These are phyloP conservation scores for Amniculicola lignicola DNA, from an alignment of 495 filamentous ascomycete genomes.

Conservation along the genomic window DNA sequence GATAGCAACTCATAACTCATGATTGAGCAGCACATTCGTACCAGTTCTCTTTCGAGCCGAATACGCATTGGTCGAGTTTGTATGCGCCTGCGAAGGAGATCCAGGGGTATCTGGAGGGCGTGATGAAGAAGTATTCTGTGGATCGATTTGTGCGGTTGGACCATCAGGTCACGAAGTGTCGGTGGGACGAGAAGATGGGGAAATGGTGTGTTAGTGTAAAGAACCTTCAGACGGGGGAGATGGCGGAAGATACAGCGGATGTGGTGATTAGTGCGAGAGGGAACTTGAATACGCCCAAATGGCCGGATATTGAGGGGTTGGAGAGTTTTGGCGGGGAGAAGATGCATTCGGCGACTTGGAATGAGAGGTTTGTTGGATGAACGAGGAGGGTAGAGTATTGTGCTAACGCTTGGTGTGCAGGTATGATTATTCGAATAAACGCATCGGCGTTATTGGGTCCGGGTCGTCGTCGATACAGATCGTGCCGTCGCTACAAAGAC, in stretches of 20 bases:
- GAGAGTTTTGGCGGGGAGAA: conserved; percentile 38
- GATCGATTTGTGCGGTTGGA: conserved; percentile 40
- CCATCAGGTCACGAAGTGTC: conserved; percentile 34
- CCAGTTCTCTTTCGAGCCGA: conserved; percentile 41
- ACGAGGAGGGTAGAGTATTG: no score
- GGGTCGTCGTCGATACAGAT: conserved; percentile 42
- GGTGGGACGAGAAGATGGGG: conserved; percentile 32
- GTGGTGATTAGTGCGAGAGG: conserved; percentile 39
- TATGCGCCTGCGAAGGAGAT: conserved; percentile 41
- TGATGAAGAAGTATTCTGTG: conserved; percentile 38
- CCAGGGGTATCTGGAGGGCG: conserved; percentile 36
- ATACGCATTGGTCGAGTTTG: conserved; percentile 37
- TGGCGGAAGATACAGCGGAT: conserved; percentile 31
- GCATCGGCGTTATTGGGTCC: conserved; percentile 40
- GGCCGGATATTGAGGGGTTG: conserved; percentile 40
- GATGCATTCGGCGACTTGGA: conserved; percentile 42
- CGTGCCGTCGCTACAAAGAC: conserved; percentile 37
- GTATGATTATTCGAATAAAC: conserved; percentile 41
- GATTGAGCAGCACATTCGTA: conserved; percentile 31
- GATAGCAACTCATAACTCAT: no score
- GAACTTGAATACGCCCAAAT: conserved; percentile 37
- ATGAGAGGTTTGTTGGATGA: conserved; percentile 26
- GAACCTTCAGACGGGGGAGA: conserved; percentile 30
- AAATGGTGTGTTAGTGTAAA: conserved; percentile 39
- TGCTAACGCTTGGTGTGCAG: no score